Base-by-base conservation (phyloP, 2,329 filamentous ascomycete species). In the Trichoderma arundinaceum region DNA sequence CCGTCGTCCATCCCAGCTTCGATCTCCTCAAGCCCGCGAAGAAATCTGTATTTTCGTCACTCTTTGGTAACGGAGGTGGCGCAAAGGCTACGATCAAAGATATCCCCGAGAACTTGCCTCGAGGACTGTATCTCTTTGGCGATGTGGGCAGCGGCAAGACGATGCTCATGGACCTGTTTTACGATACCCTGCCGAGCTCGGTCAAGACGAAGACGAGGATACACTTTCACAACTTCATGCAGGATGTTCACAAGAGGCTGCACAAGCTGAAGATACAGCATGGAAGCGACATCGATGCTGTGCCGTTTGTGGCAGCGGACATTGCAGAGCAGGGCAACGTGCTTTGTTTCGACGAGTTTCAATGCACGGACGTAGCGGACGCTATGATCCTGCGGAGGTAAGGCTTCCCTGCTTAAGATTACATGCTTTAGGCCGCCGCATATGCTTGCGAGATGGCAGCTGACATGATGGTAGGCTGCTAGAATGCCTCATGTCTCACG, bases 141-240 rank as follows among this genome's bases (percentile, higher is more conserved):
- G 95, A 99, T 76, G 95, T 99, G 2, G 95, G 95, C 46, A 96
- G 92, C 73, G 95, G 95, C 68, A 99, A 99, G 84, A 99, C 95
- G 2, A 99, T 99, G 95, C 83, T 99, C 75, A 99, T 99, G 95
- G 94, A 99, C 76, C 83, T 99, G 57, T 97, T 98, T 78, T 97
- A 94, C 80, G 94, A 98, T 69, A 97, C 94, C 0, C 82, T 98
- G 22, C 95, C 95, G 0, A 77, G 82, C 15, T 90, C 90, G 67
- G 93, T 98, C 69, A 85, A 83, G 65, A 87, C 88, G 38, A 97
- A 97, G 81, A 96, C 90, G 53, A 86, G 95, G 54, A 97, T 99
- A 74, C 95, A 99, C 81, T 99, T 99, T 79, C 93, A 98, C 82
- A 97, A 97, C 77, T 99, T 99, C 82, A 99, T 99, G 95, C 95